These are phyloP conservation scores for Macrolepiota dolichaula DNA, from an alignment of 768 basidiomycete genomes.

Conservation along the genomic window DNA sequence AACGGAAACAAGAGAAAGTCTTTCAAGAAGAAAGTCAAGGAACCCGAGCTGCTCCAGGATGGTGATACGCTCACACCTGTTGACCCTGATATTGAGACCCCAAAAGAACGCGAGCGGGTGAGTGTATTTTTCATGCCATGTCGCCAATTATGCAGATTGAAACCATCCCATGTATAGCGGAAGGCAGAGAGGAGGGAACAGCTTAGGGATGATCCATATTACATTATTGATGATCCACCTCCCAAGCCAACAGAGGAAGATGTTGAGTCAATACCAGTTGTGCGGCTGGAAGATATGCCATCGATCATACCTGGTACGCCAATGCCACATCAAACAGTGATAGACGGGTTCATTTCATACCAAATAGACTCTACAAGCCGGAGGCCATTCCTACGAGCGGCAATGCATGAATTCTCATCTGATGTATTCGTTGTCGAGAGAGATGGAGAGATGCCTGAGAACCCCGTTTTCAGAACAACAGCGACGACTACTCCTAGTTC, in stretches of 20 bases:
- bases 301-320: constrained; percentile 33
- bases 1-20: constrained; percentile 21
- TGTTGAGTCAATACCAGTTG: constrained; percentile 90
- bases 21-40: constrained; percentile 30
- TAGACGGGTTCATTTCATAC: background rate
- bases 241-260: constrained; percentile 45
- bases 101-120: constrained; percentile 67
- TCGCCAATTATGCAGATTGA: background rate
- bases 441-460: constrained; percentile 84
- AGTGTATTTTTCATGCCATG: constrained; percentile 24
- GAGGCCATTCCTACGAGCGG: constrained; percentile 40
- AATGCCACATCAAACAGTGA: background rate
- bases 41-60: constrained; percentile 16
- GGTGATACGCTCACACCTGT: constrained; percentile 31
- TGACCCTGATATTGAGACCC: constrained; percentile 43
- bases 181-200: constrained; percentile 74
- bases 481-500: constrained; percentile 17
- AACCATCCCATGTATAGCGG: constrained; percentile 40
- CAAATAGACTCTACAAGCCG: constrained; percentile 19
- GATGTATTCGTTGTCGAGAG: constrained; percentile 65
- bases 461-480: constrained; percentile 32
- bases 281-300: constrained; percentile 73
- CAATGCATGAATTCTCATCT: constrained; percentile 35
- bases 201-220: constrained; percentile 86
- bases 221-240: constrained; percentile 67